A percentile compares a stretch with the other conserved stretches of the same genome.
Evolutionary conservation across 352 stramenopile species (phyloP).

Genomic region (Phytophthora rubi): DNA sequence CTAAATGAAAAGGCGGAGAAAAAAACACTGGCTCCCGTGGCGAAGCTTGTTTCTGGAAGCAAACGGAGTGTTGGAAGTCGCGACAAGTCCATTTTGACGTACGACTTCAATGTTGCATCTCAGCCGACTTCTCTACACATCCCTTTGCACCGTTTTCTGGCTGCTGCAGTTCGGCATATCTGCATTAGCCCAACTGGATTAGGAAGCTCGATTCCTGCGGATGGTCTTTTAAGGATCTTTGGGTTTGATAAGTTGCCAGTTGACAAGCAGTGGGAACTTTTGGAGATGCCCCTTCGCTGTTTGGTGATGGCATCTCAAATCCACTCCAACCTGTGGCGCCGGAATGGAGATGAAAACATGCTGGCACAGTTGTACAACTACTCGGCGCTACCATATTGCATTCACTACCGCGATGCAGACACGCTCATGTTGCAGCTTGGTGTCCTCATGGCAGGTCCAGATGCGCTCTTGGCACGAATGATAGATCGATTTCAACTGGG

Average conservation of each 20-base stretch:
- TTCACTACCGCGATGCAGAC: slow-evolving; percentile 87
- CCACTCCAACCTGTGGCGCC: slow-evolving; percentile 86
- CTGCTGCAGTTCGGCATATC: slow-evolving; percentile 72
- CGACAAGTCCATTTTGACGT: slow-evolving; percentile 43
- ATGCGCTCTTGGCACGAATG: slow-evolving; percentile 71
- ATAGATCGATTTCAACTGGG: slow-evolving; percentile 83
- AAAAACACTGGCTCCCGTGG: slow-evolving; percentile 54
- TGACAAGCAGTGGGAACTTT: slow-evolving; percentile 62
- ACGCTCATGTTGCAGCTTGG: slow-evolving; percentile 82
- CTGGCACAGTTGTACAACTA: slow-evolving; percentile 91
- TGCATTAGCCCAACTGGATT: slow-evolving; percentile 66
- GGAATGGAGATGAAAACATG: slow-evolving; percentile 91
- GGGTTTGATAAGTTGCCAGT: slow-evolving; percentile 56
- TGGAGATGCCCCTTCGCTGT: slow-evolving; percentile 83
- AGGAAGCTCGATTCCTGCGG: slow-evolving; percentile 49
- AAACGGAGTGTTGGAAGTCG: slow-evolving; percentile 16
- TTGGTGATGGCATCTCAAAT: slow-evolving; percentile 90
- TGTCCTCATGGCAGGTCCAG: slow-evolving; percentile 66
- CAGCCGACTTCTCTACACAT: slow-evolving; percentile 80
- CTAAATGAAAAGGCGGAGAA: slow-evolving; percentile 61
- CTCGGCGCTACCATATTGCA: slow-evolving; percentile 85
- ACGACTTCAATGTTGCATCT: slow-evolving; percentile 71
- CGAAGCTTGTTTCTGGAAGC: slow-evolving; percentile 33
- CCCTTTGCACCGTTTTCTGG: slow-evolving; percentile 83
- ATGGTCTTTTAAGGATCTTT: slow-evolving; percentile 61